Base-by-base conservation (phyloP, 1,139 yeast genomes). In the Saccharomyces hybrid region DNA sequence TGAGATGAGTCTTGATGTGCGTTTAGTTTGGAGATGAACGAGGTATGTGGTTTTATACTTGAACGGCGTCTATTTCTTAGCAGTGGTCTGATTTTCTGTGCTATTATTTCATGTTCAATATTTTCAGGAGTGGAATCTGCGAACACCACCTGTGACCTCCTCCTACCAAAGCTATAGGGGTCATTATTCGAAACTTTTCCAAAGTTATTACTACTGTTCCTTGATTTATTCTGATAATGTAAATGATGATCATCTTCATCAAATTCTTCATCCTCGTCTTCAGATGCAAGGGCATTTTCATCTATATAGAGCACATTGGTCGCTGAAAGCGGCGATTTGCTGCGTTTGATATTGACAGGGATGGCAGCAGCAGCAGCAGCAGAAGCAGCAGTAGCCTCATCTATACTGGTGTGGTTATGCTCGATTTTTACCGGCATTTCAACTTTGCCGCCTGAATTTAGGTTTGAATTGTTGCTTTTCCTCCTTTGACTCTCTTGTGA, bases 251-350 rank as follows among this genome's bases (percentile, higher is more conserved):
- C 26, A 48, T 27, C 30, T 8, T 44, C 53, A 11, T 52, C 66
- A 28, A 56, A 57, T 30, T 60, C 60, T 9, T 57, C 61, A 48
- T 65, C 67, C 41, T 62, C 68, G 20, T 71, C 75, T 27, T 70
- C 75, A 4, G 71, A 68, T 3, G 73, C 75, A 32, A 76, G 59
- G 5, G 72, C 78, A 55, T 75, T 74, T 54, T 78, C 82, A 52
- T 76, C 83, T 53, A 67, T 60, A 54, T 61, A 66, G 9, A 38
- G n/a, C 14, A 62, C 56, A 5, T 60, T 56, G 5, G 57, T 50
- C 16, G 55, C 56, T n/a, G 48, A 52, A 47, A 50, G 53, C 26
- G 54, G 44, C 9, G 48, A 44, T 30, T 47, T 20, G 5, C 27
- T 20, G 30, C 31, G 31, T 49, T 48, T 30, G 30, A 32, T 26